These are phyloP conservation scores for Casuarina equisetifolia DNA, from an alignment of 306 rosid genomes.

Conservation along the genomic window DNA sequence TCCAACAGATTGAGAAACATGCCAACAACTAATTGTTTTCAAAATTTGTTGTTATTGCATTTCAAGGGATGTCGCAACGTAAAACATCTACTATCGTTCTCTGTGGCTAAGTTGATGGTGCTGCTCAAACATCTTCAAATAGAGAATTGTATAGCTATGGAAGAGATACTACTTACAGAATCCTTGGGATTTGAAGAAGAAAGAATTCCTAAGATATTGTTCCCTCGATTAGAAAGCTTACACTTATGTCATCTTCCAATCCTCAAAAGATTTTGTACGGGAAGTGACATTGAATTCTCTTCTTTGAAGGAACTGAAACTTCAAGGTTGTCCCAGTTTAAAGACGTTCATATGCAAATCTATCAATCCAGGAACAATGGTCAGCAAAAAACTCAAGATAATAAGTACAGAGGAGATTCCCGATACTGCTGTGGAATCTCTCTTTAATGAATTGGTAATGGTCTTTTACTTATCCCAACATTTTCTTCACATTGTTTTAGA, in stretches of 20 bases:
- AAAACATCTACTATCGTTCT: no score
- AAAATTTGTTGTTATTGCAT: no score
- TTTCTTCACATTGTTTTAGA: not conserved
- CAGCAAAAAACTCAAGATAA: not conserved
- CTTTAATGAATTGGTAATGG: not conserved
- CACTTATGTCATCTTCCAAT: not conserved
- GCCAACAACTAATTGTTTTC: no score
- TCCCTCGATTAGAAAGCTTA: not conserved
- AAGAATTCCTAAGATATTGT: accelerated
- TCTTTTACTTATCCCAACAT: not conserved
- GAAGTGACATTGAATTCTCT: not conserved
- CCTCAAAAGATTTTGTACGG: not conserved
- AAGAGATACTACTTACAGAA: not conserved
- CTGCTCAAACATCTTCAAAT: no score
- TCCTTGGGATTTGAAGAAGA: not conserved
- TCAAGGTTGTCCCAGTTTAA: not conserved
- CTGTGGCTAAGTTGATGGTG: no score
- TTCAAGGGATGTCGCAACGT: no score
- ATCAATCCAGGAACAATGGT: not conserved
- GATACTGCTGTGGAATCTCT: not conserved
- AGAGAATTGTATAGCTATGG: not conserved
- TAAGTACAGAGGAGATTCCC: not conserved
- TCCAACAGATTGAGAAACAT: no score
- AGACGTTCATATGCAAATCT: not conserved
- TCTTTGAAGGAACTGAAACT: not conserved